Percentiles rank a stretch among this genome's conserved stretches.
These are phyloP conservation scores for Acidiella bohemica DNA, from an alignment of 495 filamentous ascomycete genomes.

Conservation along the genomic window DNA sequence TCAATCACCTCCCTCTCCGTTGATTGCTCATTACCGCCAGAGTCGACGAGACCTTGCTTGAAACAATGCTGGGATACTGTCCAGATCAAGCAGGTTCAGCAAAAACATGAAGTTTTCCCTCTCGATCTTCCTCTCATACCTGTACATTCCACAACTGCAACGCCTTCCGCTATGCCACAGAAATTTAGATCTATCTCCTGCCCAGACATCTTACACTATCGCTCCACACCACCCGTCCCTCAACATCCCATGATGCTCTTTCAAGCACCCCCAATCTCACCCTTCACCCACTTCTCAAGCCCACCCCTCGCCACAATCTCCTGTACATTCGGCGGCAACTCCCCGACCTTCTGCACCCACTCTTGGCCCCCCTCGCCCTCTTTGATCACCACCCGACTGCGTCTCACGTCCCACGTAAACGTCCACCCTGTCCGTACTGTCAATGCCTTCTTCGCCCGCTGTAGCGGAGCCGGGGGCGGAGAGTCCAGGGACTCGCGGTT, in stretches of 20 bases:
- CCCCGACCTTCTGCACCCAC: conserved; percentile 75
- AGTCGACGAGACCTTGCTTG: too few relatives aligned
- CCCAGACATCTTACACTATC: background rate
- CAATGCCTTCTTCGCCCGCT: conserved; percentile 36
- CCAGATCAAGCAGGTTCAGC: too few relatives aligned
- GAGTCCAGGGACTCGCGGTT: conserved; percentile 36
- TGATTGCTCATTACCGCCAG: too few relatives aligned
- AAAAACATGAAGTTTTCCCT: too few relatives aligned
- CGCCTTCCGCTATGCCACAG: background rate
- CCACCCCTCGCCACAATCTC: conserved; percentile 48
- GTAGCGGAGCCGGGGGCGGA: conserved; percentile 29
- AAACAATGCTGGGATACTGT: too few relatives aligned
- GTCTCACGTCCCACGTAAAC: conserved; percentile 68
- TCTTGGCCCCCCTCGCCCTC: conserved; percentile 49
- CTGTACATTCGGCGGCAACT: conserved; percentile 79
- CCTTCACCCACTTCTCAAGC: conserved; percentile 75
- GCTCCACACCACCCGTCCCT: background rate
- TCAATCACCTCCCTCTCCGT: too few relatives aligned
- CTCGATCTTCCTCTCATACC: too few relatives aligned
- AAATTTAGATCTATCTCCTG: background rate
- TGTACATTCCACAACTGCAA: background rate
- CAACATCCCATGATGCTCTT: background rate
- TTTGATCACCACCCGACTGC: conserved; percentile 52
- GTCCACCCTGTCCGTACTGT: conserved; percentile 85
- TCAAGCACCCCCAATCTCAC: conserved; percentile 33